These are phyloP conservation scores for Dorcoceras hygrometricum DNA, from an alignment of 257 asterid genomes.

Conservation along the genomic window DNA sequence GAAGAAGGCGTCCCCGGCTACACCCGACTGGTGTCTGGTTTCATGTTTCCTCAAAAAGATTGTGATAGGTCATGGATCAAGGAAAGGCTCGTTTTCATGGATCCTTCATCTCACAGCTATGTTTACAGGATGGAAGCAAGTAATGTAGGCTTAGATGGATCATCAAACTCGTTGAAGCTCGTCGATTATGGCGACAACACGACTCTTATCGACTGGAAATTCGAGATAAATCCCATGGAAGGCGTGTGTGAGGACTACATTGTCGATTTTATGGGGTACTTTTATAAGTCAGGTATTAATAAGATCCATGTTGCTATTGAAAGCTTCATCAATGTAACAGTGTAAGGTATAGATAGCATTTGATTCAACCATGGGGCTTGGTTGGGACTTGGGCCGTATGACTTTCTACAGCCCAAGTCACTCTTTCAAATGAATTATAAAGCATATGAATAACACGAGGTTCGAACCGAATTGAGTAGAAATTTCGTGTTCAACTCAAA, in stretches of 20 bases:
- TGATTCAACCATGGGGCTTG: no score
- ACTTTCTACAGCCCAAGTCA: no score
- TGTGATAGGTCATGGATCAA: slow-evolving; percentile 78
- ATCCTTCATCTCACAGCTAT: slow-evolving; percentile 35
- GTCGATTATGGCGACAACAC: slow-evolving; percentile 41
- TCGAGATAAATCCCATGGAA: slow-evolving; percentile 52
- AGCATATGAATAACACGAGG: no score
- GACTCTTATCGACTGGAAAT: slow-evolving; percentile 56
- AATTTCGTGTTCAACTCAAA: no score
- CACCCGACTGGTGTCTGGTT: slow-evolving; percentile 58
- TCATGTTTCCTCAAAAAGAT: slow-evolving; percentile 67
- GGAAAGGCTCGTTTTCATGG: slow-evolving; percentile 48
- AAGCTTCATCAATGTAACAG: slow-evolving; percentile 14
- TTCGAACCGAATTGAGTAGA: no score
- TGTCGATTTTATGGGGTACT: slow-evolving; percentile 55
- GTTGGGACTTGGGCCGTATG: no score
- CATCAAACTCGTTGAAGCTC: slow-evolving; percentile 47
- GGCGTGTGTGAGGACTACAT: slow-evolving; percentile 46
- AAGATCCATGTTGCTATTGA: slow-evolving; percentile 46
- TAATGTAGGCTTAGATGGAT: slow-evolving; percentile 70
- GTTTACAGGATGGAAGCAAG: slow-evolving; percentile 54
- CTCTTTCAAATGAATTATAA: no score
- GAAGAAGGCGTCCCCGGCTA: slow-evolving; percentile 59
- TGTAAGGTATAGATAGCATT: no score
- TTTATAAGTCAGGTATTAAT: slow-evolving; percentile 55